Evolutionary conservation across 192 early-diverging fungal genomes (phyloP).

Genomic region (Oehlia diaphana): DNA sequence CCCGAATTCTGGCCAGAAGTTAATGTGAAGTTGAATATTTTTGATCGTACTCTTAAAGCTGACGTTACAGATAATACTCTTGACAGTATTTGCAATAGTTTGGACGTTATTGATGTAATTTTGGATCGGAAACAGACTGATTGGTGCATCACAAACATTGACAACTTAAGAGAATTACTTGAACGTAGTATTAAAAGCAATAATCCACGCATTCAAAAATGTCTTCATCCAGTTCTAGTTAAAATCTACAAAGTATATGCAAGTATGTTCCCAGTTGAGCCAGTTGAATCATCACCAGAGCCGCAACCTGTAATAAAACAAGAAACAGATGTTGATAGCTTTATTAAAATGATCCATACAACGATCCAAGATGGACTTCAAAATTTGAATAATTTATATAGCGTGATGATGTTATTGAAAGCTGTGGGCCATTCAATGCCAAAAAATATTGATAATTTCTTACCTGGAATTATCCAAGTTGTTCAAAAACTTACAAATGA

Average conservation of each 20-base stretch:
- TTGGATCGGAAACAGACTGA: conserved; percentile 57
- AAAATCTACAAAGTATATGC: conserved; percentile 62
- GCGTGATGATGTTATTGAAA: conserved; percentile 67
- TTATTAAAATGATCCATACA: conserved; percentile 62
- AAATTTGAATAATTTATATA: conserved; percentile 62
- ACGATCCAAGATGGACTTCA: conserved; percentile 69
- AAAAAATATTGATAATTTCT: conserved; percentile 69
- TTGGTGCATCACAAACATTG: conserved; percentile 70
- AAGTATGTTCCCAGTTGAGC: conserved; percentile 37
- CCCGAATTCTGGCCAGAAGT: conserved; percentile 74
- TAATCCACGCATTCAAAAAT: conserved; percentile 68
- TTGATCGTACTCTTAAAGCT: conserved; percentile 65
- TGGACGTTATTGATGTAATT: conserved; percentile 69
- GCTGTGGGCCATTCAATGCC: conserved; percentile 61
- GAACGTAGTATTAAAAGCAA: conserved; percentile 76
- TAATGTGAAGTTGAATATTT: conserved; percentile 58
- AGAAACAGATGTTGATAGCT: conserved; percentile 47
- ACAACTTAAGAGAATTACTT: conserved; percentile 60
- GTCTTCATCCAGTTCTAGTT: conserved; percentile 69
- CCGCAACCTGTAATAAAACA: not conserved
- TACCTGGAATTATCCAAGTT: conserved; percentile 79
- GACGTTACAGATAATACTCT: conserved; percentile 59
- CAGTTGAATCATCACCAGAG: conserved; percentile 36
- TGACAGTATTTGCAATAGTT: conserved; percentile 60
- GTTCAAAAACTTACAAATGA: conserved; percentile 86